phyloP scores from a whole-genome alignment of 441 rosid genomes.

The Corymbia calophylla region DNA sequence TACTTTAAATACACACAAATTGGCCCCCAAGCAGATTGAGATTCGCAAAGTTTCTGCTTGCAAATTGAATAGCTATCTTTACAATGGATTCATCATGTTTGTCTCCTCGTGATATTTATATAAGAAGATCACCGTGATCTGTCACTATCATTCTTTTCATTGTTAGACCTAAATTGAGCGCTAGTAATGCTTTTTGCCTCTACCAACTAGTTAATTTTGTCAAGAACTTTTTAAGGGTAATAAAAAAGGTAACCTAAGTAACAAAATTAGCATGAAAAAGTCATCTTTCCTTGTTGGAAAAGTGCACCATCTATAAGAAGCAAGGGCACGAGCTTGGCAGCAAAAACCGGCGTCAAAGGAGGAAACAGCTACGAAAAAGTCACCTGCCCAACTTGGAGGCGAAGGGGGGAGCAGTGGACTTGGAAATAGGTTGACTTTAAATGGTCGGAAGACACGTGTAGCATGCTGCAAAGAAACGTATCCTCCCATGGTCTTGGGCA shows the following conservation, averaged over 20 bases:
- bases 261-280: not conserved
- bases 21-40: not conserved
- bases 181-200: not conserved
- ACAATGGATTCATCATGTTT: not conserved
- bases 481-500: not conserved
- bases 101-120: not conserved
- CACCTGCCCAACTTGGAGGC: not conserved
- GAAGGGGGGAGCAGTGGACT: not conserved
- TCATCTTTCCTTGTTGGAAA: not conserved
- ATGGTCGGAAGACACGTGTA: not conserved
- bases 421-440: not conserved
- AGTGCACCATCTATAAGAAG: not conserved
- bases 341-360: too few species aligned
- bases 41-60: accelerated
- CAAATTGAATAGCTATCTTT: not conserved
- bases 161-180: not conserved
- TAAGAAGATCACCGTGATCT: accelerated
- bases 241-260: not conserved
- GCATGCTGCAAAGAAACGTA: not conserved
- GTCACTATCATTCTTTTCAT: not conserved
- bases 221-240: not conserved
- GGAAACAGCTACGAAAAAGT: not conserved
- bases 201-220: not conserved
- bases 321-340: not conserved
- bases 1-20: not conserved